phyloP scores from a whole-genome alignment of 768 basidiomycete genomes.

The Chalciporus pseudorubinellus region DNA sequence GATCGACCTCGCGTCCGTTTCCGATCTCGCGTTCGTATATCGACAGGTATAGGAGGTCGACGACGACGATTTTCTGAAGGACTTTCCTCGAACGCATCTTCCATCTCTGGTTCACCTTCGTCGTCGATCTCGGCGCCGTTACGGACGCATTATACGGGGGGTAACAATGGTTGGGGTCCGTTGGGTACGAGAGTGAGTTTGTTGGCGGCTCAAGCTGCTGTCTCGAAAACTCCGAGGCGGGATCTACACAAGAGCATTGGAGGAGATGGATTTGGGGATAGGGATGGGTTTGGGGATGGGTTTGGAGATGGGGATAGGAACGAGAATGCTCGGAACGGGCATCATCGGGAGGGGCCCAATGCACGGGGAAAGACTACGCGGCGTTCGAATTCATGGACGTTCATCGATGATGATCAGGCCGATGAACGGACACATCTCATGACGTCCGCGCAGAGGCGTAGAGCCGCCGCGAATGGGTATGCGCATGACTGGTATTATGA shows the following conservation, averaged over 20 bases:
- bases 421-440: slow-evolving; percentile 43
- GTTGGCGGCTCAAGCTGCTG: slow-evolving; percentile 15
- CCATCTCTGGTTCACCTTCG: slow-evolving; percentile 62
- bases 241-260: neutral
- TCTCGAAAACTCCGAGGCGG: neutral
- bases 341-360: neutral
- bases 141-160: slow-evolving; percentile 52
- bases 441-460: slow-evolving; percentile 21
- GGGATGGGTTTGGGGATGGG: neutral
- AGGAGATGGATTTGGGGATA: neutral
- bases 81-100: slow-evolving; percentile 32
- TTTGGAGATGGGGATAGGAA: no score
- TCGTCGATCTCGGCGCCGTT: slow-evolving; percentile 83
- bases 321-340: no score
- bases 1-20: slow-evolving; percentile 52
- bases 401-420: slow-evolving; percentile 14
- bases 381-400: slow-evolving; percentile 1
- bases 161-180: slow-evolving; percentile 55
- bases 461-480: slow-evolving; percentile 20
- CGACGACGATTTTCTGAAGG: slow-evolving; percentile 36
- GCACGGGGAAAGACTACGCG: slow-evolving; percentile 3
- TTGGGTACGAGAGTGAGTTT: slow-evolving; percentile 54
- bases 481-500: slow-evolving; percentile 16
- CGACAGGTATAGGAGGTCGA: slow-evolving; percentile 56
- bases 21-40: slow-evolving; percentile 73